Conservation (phyloP, 306 rosid species). For the Fagus crenata region DNA sequence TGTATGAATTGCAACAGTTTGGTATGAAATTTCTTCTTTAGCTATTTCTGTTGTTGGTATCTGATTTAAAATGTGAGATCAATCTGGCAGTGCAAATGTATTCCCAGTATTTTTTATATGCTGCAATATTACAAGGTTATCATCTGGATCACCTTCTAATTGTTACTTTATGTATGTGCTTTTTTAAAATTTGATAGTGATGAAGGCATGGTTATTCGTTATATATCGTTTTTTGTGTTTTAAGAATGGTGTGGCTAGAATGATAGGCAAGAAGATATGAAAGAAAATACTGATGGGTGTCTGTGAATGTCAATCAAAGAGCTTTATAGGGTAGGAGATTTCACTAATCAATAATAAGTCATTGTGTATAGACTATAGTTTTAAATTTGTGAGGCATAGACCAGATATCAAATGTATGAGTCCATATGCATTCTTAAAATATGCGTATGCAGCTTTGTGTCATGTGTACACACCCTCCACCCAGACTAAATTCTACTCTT, state of each 20-base stretch:
- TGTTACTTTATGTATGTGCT: neutral
- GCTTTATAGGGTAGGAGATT: neutral
- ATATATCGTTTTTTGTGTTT: neutral
- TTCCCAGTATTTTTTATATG: neutral
- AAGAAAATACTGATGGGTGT: neutral
- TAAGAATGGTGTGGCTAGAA: neutral
- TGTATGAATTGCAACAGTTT: conserved; percentile 83
- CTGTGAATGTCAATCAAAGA: neutral
- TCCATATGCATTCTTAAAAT: too few relatives aligned
- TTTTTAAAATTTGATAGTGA: neutral
- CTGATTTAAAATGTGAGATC: neutral
- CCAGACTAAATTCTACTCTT: too few relatives aligned
- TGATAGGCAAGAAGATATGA: neutral
- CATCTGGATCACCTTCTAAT: neutral
- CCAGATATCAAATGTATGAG: too few relatives aligned
- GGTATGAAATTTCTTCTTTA: conserved; percentile 44
- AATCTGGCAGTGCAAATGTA: neutral
- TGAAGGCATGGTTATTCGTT: neutral
- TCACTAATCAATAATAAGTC: neutral
- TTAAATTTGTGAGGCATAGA: too few relatives aligned
- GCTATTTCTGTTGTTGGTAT: neutral
- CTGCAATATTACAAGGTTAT: neutral
- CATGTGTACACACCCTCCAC: too few relatives aligned
- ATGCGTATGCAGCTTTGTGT: too few relatives aligned
- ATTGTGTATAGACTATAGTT: neutral